phyloP scores from a whole-genome alignment of 139 green algal species.

The Chloropicon primus region DNA sequence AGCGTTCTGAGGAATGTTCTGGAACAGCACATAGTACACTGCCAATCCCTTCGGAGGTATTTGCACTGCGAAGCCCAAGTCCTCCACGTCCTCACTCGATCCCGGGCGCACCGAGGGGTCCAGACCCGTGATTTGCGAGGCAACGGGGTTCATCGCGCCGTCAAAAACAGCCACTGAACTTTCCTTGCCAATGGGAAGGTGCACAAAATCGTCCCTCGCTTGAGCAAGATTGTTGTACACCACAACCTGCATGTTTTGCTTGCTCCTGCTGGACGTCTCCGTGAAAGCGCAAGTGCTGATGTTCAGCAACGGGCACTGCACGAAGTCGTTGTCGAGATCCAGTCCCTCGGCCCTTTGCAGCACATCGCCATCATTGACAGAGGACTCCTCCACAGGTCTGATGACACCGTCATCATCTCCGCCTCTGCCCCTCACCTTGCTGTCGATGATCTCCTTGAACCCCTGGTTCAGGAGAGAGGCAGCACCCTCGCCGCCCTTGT shows the following conservation, averaged over 20 bases:
- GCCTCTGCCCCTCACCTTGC: too few relatives aligned
- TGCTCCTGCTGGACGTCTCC: conserved; percentile 17
- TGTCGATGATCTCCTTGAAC: background rate
- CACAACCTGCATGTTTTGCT: conserved; percentile 32
- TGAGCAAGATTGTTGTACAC: conserved; percentile 67
- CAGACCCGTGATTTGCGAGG: background rate
- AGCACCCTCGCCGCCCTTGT: background rate
- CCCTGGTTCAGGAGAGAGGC: background rate
- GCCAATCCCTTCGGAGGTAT: background rate
- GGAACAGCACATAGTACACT: background rate
- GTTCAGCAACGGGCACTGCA: conserved; percentile 26
- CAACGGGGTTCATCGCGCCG: background rate
- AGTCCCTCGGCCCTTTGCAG: background rate
- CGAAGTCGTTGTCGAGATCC: conserved; percentile 12
- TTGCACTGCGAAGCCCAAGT: background rate
- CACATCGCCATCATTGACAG: too few relatives aligned
- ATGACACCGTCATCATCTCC: too few relatives aligned
- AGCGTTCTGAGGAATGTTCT: background rate
- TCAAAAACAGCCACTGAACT: background rate
- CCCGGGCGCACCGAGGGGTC: background rate
- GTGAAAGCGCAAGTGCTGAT: conserved; percentile 37
- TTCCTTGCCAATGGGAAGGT: conserved; percentile 34
- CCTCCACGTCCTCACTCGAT: background rate
- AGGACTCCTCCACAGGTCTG: too few relatives aligned
- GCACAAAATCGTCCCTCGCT: conserved; percentile 32